phyloP scores from a whole-genome alignment of 345 rosid genomes.

The Nasturtium officinale region DNA sequence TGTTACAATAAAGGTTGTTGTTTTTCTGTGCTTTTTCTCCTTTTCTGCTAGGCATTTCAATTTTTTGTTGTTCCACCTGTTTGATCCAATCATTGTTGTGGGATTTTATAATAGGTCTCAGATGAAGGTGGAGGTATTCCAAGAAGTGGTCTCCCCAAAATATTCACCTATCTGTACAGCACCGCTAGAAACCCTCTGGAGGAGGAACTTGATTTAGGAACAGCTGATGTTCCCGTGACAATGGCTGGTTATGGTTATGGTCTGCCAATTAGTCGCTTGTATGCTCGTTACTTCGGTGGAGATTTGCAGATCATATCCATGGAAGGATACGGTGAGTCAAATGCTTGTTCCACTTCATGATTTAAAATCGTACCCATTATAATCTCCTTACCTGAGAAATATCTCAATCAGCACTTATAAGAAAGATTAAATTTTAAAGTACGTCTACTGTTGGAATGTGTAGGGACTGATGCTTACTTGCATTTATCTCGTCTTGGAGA shows the following conservation, averaged over 20 bases:
- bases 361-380: slow-evolving; percentile 71
- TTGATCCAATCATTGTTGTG: slow-evolving; percentile 28
- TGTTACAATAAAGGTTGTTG: slow-evolving; percentile 90
- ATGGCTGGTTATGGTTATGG: slow-evolving; percentile 99
- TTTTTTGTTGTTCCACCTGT: not conserved
- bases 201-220: slow-evolving; percentile 63
- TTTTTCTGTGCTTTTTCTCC: not conserved
- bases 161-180: slow-evolving; percentile 94
- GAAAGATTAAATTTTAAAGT: not conserved
- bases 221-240: slow-evolving; percentile 61
- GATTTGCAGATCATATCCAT: slow-evolving; percentile 92
- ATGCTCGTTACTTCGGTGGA: slow-evolving; percentile 96
- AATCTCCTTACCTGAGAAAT: slow-evolving; percentile 32
- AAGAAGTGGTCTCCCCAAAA: slow-evolving; percentile 95
- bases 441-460: slow-evolving; percentile 13
- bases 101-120: slow-evolving; percentile 59
- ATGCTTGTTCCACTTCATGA: slow-evolving; percentile 18
- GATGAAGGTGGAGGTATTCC: slow-evolving; percentile 99
- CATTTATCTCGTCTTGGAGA: slow-evolving; percentile 65
- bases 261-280: slow-evolving; percentile 90
- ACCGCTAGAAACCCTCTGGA: slow-evolving; percentile 90
- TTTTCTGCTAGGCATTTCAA: not conserved
- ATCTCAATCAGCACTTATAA: not conserved
- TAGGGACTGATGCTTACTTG: slow-evolving; percentile 85
- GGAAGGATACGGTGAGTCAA: slow-evolving; percentile 97